phyloP scores from a whole-genome alignment of 441 rosid genomes.

The Viola pubescens region DNA sequence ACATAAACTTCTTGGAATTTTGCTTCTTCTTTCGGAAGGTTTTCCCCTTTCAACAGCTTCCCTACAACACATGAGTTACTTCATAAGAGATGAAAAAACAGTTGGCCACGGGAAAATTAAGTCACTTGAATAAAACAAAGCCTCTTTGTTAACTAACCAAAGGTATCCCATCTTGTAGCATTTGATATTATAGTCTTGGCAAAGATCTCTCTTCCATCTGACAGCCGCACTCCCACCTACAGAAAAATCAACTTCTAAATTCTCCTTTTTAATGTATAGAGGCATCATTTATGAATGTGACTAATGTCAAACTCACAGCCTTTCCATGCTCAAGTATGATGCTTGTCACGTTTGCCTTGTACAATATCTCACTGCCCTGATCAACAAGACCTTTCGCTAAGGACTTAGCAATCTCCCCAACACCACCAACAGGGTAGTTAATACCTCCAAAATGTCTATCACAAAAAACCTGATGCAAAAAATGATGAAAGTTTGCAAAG shows the following conservation, averaged over 20 bases:
- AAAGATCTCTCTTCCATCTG: constrained; percentile 74
- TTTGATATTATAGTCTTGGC: constrained; percentile 85
- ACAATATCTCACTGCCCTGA: constrained; percentile 75
- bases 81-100: constrained; percentile 12
- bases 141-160: constrained; percentile 46
- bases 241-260: constrained; percentile 12
- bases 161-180: constrained; percentile 99
- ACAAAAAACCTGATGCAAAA: constrained; percentile 67
- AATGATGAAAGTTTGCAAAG: constrained; percentile 6
- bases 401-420: constrained; percentile 85
- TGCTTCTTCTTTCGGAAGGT: constrained; percentile 83
- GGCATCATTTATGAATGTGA: background rate
- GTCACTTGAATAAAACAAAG: too few relatives aligned
- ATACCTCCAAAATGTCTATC: constrained; percentile 98
- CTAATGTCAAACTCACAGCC: constrained; percentile 53
- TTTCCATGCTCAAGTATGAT: constrained; percentile 68
- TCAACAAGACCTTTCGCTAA: constrained; percentile 73
- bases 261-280: too few relatives aligned
- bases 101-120: background rate
- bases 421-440: constrained; percentile 92
- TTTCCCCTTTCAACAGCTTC: constrained; percentile 76
- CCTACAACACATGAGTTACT: constrained; percentile 33
- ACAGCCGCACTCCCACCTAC: constrained; percentile 82
- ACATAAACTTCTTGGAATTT: constrained; percentile 79
- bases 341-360: constrained; percentile 73